A percentile compares a stretch with the other conserved stretches of the same genome.
Conservation (phyloP, 306 rosid genomes). For the Geum urbanum region DNA sequence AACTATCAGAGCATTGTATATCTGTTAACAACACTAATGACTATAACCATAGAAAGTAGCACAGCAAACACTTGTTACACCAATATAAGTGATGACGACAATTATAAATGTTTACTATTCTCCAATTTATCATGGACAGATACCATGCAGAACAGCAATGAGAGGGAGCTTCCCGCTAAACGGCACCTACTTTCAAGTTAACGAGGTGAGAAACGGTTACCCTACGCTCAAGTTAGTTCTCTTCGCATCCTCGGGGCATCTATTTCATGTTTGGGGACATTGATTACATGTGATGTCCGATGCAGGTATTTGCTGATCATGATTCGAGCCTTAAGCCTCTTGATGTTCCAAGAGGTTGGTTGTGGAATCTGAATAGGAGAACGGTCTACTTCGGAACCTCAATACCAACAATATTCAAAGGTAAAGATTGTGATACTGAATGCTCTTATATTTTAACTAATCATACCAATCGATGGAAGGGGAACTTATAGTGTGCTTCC, state of each 20-base stretch:
- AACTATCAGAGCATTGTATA: slow-evolving; percentile 8
- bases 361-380: slow-evolving; percentile 50
- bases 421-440: slow-evolving; percentile 31
- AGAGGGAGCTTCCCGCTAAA: slow-evolving; percentile 92
- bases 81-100: neutral
- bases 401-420: slow-evolving; percentile 59
- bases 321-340: slow-evolving; percentile 49
- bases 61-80: neutral
- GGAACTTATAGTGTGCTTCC: slow-evolving; percentile 28
- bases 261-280: slow-evolving; percentile 21
- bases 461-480: neutral
- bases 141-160: slow-evolving; percentile 96
- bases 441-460: neutral
- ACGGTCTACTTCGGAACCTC: slow-evolving; percentile 58
- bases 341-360: slow-evolving; percentile 44
- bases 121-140: slow-evolving; percentile 46
- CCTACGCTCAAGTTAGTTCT: slow-evolving; percentile 6
- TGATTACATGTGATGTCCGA: slow-evolving; percentile 6
- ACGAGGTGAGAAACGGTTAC: slow-evolving; percentile 54
- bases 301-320: slow-evolving; percentile 49
- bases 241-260: slow-evolving; percentile 16
- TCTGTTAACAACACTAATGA: neutral
- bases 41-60: neutral
- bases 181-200: slow-evolving; percentile 96
- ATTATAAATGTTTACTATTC: slow-evolving; percentile 24